Base-by-base conservation (phyloP, 208 protist genomes). In the Wallacemonas sp. region DNA sequence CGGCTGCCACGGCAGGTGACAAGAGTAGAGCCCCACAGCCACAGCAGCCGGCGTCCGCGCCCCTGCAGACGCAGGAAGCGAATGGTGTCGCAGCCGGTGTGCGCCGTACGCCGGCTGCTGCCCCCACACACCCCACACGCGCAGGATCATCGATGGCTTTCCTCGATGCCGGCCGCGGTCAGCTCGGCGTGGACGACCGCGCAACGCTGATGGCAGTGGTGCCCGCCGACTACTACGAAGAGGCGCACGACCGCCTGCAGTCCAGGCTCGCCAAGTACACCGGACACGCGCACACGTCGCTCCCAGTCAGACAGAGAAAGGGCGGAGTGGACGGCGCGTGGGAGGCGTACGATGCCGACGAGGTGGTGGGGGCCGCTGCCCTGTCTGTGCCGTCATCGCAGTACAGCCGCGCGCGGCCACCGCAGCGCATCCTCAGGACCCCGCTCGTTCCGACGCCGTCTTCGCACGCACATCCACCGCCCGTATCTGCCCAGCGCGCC, bases 191-290 rank as follows among this genome's bases (percentile, higher is more conserved):
- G 12, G 50, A 57, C 9, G 22, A 53, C 6, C n/a, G 9, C 17
- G 4, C 32, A n/a, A 13, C 5, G 17, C 17, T 46, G 17, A 6
- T 46, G 10, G 6, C 19, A 12, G 0, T 19, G 5, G 41, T 32
- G 29, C 9, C 50, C 8, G 50, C 50, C n/a, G 50, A 26, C 30
- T 57, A 34, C 30, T 57, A 57, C 36, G 50, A 39, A 4, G 50
- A 57, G 50, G 50, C 50, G 21, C 50, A 57, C 29, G 30, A 38
- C 6, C 50, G 30, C 38, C 50, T 57, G 5, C 50, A 57, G 19
- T 4, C 50, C 30, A 57, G 38, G 50, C 50, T 57, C n/a, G 50
- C 50, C 50, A 57, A 57, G 50, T 57, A 57, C 50, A 41, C 50
- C 5, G n/a, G 8, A 19, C 32, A 5, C 13, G 9, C 34, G 34